Percentiles rank a stretch among this genome's conserved stretches.
phyloP scores from a whole-genome alignment of 2,329 filamentous ascomycete genomes.

The Nigrospora osmanthi region DNA sequence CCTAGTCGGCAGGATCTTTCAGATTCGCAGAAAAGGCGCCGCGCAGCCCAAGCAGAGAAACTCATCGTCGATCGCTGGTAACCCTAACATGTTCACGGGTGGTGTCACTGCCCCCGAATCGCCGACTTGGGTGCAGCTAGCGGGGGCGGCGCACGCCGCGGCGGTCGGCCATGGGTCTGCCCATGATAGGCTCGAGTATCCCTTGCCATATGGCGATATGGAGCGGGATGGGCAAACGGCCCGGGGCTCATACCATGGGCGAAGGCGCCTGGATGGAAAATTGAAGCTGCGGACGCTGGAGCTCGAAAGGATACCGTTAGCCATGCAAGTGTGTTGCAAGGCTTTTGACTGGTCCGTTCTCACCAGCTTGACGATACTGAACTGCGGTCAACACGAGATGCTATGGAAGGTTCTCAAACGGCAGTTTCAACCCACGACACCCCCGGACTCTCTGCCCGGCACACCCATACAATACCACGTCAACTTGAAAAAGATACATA shows the following conservation, averaged over 20 bases:
- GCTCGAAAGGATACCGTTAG: constrained; percentile 68
- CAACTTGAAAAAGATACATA: constrained; percentile 66
- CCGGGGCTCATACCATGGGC: constrained; percentile 6
- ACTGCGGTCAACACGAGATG: constrained; percentile 64
- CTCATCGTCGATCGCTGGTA: background rate
- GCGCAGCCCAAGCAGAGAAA: background rate
- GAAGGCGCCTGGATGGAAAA: constrained; percentile 43
- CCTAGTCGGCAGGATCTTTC: constrained; percentile 59
- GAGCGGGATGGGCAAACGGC: background rate
- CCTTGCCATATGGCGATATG: background rate
- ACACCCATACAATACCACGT: constrained; percentile 48
- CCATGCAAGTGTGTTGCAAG: constrained; percentile 59
- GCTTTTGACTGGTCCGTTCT: constrained; percentile 69
- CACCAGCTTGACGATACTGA: constrained; percentile 64
- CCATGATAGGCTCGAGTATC: no score
- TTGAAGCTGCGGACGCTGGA: constrained; percentile 65
- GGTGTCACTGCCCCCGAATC: background rate
- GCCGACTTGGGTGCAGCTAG: background rate
- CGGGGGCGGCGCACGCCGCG: no score
- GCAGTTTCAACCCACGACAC: constrained; percentile 43
- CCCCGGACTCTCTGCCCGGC: constrained; percentile 20
- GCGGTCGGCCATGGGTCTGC: no score
- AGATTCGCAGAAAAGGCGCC: constrained; percentile 28
- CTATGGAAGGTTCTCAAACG: constrained; percentile 67
- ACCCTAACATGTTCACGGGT: background rate